Percentiles rank a stretch among this genome's conserved stretches.
Conservation (phyloP, 768 basidiomycete genomes). For the Mycena vulgaris region DNA sequence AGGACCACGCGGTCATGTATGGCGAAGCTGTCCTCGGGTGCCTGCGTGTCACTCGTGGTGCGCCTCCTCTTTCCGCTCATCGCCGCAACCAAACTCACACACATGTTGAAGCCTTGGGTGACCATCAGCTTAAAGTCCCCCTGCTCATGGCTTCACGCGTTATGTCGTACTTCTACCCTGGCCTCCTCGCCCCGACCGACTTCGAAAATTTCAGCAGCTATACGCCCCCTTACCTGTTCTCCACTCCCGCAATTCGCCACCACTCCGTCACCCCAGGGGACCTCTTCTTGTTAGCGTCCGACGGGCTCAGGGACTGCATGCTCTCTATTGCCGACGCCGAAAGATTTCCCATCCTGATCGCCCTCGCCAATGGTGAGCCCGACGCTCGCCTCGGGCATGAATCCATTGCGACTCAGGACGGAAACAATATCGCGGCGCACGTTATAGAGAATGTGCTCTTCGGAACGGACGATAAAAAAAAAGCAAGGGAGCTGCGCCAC, state of each 20-base stretch:
- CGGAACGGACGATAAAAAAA: neutral
- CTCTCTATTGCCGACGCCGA: neutral
- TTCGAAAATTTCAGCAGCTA: neutral
- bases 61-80: neutral
- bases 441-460: neutral
- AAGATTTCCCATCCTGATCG: neutral
- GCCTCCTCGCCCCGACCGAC: neutral
- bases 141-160: slow-evolving; percentile 7
- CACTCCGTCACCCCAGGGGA: neutral
- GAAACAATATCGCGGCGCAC: neutral
- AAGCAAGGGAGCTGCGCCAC: neutral
- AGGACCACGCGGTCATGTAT: slow-evolving; percentile 21
- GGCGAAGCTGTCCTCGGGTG: neutral
- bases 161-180: slow-evolving; percentile 9
- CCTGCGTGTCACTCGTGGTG: slow-evolving; percentile 14
- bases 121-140: slow-evolving; percentile 29
- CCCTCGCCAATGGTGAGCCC: neutral
- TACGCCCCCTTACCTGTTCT: neutral
- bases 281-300: neutral
- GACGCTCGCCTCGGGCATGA: neutral
- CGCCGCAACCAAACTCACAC: neutral
- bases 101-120: slow-evolving; percentile 9
- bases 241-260: neutral
- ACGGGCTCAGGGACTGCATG: neutral
- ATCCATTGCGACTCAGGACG: neutral